Conservation (phyloP, 257 asterid species). For the Solanum dulcamara region DNA sequence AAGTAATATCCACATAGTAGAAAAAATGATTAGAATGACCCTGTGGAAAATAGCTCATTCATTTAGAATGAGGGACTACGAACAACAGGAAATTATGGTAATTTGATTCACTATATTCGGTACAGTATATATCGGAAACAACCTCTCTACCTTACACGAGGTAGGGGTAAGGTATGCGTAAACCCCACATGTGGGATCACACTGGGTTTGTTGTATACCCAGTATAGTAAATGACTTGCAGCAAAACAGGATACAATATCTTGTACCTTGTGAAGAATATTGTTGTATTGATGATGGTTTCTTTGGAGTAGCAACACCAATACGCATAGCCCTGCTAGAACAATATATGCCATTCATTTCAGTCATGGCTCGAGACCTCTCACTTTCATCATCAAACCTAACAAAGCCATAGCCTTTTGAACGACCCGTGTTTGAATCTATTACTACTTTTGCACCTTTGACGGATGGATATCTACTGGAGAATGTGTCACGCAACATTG, state of each 20-base stretch:
- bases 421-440: slow-evolving; percentile 81
- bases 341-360: slow-evolving; percentile 94
- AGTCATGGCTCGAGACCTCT: slow-evolving; percentile 70
- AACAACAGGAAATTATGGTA: not conserved
- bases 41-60: not conserved
- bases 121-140: not conserved
- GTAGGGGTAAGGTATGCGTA: not conserved
- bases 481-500: slow-evolving; percentile 69
- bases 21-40: not conserved
- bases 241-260: not conserved
- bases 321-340: slow-evolving; percentile 89
- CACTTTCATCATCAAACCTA: slow-evolving; percentile 86
- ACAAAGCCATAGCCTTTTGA: slow-evolving; percentile 97
- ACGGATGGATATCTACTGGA: slow-evolving; percentile 75
- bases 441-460: slow-evolving; percentile 86
- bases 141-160: not conserved
- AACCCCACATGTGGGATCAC: not conserved
- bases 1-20: not conserved
- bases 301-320: slow-evolving; percentile 93
- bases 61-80: not conserved
- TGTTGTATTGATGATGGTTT: slow-evolving; percentile 63
- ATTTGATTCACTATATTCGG: not conserved
- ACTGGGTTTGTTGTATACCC: not conserved
- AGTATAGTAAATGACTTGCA: not conserved
- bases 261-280: slow-evolving; percentile 82